Evolutionary conservation across 768 basidiomycete species (phyloP), one percentile per base, ranked within the genome.

Genomic region (Exidia glandulosa): DNA sequence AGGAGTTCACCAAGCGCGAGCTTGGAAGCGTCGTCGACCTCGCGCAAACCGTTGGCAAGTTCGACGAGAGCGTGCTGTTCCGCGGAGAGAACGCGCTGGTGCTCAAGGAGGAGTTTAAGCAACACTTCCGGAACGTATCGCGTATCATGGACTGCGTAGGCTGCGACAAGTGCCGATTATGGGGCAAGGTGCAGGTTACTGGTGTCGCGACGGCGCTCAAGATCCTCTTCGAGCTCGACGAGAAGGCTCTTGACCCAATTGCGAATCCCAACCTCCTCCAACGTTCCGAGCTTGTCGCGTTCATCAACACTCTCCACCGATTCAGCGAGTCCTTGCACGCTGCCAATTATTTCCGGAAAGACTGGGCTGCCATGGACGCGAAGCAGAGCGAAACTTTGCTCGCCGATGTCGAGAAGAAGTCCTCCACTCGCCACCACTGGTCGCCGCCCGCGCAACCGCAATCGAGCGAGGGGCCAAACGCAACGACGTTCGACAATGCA

Each of bases 71-170:
- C 1, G 79, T 84, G 16, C 74, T 97, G 54, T 97, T 97, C 79
- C 82, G 83, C n/a, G 93, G 94, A 14, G 86, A 88, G 70, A 90
- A 94, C 63, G 88, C 91, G n/a, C 68, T 94, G 92, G 74, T 90
- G 25, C 73, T 99, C 57, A 96, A 94, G 72, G 85, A 92, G 65
- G 94, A 99, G 71, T 98, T 99, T 74, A 98, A 98, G 72, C 77
- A 83, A 27, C 94, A 97, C 67, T 99, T 99, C 80, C 83, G 96
- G 19, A 98, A 99, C 70, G 94, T 99, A 7, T 87, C 88, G 27
- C 83, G 88, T 32, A 97, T 98, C 64, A 97, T 97, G 93, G 96
- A 98, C 65, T 98, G 96, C 69, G 89, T 98, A n/a, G 96, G 94
- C 9, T 99, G 96, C 69, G 94, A 95, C 74, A 98, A 98, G 72